Evolutionary conservation across 148 eudicot genomes (phyloP).

Genomic region (Diospyros lotus): DNA sequence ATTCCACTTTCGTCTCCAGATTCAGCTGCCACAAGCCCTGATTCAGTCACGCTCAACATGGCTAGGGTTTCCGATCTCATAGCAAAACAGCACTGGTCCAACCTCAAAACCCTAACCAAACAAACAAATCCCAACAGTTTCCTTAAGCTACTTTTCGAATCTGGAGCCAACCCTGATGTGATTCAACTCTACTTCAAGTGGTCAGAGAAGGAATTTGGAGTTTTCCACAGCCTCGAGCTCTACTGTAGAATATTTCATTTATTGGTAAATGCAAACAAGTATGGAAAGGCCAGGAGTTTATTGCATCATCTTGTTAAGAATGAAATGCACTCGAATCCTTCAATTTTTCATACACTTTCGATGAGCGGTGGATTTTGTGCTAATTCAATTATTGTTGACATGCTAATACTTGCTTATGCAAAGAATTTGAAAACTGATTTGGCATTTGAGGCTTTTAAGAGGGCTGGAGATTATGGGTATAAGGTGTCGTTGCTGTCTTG

Average conservation of each 20-base stretch:
- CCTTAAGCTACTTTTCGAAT: constrained; percentile 29
- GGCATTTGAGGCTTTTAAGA: constrained; percentile 54
- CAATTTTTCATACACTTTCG: constrained; percentile 43
- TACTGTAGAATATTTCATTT: constrained; percentile 36
- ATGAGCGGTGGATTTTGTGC: constrained; percentile 27
- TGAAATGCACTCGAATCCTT: constrained; percentile 33
- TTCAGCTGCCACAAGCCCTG: constrained; percentile 7
- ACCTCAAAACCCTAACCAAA: constrained; percentile 24
- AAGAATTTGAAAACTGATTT: constrained; percentile 32
- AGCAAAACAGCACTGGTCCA: constrained; percentile 22
- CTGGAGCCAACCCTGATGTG: constrained; percentile 22
- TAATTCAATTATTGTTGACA: constrained; percentile 48
- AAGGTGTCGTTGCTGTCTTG: constrained; percentile 52
- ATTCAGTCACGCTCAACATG: constrained; percentile 19
- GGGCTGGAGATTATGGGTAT: constrained; percentile 69
- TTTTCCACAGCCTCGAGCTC: constrained; percentile 33
- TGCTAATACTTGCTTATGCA: constrained; percentile 50
- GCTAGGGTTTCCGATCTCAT: constrained; percentile 31
- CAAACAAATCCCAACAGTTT: constrained; percentile 19
- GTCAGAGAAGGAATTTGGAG: constrained; percentile 35
- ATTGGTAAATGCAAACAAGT: constrained; percentile 34
- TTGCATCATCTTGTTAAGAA: constrained; percentile 39
- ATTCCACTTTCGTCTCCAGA: constrained; percentile 13
- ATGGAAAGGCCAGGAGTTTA: constrained; percentile 45
- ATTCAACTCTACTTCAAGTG: constrained; percentile 41